Conservation (phyloP, 352 stramenopile genomes). For the Pythium utonaiense region DNA sequence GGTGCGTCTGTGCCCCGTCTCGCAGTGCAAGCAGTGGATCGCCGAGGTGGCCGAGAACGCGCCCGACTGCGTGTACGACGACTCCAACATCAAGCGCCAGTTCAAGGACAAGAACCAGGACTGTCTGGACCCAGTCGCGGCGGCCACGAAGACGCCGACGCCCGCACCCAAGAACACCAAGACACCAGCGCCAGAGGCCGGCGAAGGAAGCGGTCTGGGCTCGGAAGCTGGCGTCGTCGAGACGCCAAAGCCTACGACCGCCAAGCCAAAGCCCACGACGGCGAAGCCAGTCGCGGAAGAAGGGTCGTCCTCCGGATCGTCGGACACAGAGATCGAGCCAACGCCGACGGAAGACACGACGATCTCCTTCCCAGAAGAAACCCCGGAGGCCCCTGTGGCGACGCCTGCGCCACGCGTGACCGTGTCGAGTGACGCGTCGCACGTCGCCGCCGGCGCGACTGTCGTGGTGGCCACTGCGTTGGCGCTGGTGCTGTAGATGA, state of each 20-base stretch:
- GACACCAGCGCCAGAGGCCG: not conserved
- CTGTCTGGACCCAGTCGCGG: conserved; percentile 23
- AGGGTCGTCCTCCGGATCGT: conserved; percentile 8
- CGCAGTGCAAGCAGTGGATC: conserved; percentile 49
- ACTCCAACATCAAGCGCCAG: conserved; percentile 48
- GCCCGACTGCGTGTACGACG: conserved; percentile 62
- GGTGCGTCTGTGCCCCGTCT: conserved; percentile 47
- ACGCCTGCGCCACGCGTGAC: not conserved
- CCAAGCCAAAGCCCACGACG: not conserved
- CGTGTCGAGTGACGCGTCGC: not conserved
- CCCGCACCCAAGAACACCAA: conserved; percentile 4
- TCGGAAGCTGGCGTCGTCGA: conserved; percentile 16
- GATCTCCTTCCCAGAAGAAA: conserved; percentile 18
- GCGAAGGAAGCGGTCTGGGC: conserved; percentile 8
- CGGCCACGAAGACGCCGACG: conserved; percentile 2
- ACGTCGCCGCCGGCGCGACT: not conserved
- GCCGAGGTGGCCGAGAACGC: conserved; percentile 49
- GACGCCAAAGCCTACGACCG: conserved; percentile 6
- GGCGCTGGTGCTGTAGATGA: conserved; percentile 8
- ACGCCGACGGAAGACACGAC: not conserved
- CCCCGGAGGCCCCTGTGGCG: conserved; percentile 3
- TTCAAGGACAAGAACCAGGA: conserved; percentile 48
- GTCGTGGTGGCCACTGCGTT: not conserved
- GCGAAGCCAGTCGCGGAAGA: not conserved
- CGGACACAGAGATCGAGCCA: conserved; percentile 13